Conservation (phyloP, 139 green algal genomes). For the Zygnema circumcarinatum region DNA sequence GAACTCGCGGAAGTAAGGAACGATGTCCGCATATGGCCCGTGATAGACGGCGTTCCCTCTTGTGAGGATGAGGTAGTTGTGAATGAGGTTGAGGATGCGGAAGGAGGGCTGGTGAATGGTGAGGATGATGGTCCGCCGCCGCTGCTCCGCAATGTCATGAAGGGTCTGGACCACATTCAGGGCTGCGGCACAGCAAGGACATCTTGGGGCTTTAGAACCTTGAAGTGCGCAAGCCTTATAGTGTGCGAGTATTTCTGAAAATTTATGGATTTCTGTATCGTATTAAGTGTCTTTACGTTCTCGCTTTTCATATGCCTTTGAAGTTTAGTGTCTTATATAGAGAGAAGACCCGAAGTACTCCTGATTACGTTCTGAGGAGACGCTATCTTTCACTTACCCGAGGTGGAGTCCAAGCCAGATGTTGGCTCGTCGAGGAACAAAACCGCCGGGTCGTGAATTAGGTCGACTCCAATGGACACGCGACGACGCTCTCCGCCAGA, state of each 20-base stretch:
- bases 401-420: conserved; percentile 86
- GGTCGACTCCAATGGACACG: conserved; percentile 86
- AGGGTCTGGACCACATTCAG: conserved; percentile 50
- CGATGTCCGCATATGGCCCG: conserved; percentile 31
- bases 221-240: no score
- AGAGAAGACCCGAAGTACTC: no score
- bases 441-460: conserved; percentile 89
- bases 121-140: conserved; percentile 60
- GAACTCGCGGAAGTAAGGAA: conserved; percentile 36
- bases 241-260: no score
- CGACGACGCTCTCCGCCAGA: conserved; percentile 93
- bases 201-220: no score
- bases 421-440: conserved; percentile 85
- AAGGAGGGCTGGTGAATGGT: conserved; percentile 84
- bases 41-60: conserved; percentile 41
- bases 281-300: no score
- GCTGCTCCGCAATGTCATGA: conserved; percentile 51
- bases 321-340: no score
- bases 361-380: no score
- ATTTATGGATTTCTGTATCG: no score
- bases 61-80: conserved; percentile 60
- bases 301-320: no score
- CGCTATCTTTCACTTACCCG: no score
- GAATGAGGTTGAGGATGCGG: conserved; percentile 77
- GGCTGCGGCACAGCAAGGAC: no score